phyloP scores from a whole-genome alignment of 352 stramenopile species.

The Phytophthora pluvialis region DNA sequence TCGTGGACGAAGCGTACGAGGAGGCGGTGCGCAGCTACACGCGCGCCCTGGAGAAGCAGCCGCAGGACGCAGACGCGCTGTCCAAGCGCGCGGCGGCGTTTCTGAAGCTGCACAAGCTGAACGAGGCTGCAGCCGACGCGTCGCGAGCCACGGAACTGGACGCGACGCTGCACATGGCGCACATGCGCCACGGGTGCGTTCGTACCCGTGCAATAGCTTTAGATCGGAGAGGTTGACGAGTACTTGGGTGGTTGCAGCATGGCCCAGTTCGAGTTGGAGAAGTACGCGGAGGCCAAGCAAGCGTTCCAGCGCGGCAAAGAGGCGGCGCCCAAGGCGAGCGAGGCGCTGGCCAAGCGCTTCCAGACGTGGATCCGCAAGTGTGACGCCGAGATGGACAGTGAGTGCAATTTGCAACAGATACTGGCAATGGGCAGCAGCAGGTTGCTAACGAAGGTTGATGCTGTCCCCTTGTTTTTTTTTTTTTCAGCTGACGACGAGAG shows the following conservation, averaged over 20 bases:
- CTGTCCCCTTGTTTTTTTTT: not conserved
- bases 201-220: not conserved
- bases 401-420: slow-evolving; percentile 8
- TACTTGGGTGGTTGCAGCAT: slow-evolving; percentile 41
- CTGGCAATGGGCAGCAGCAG: not conserved
- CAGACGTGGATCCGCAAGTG: slow-evolving; percentile 91
- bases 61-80: slow-evolving; percentile 55
- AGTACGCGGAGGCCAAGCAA: slow-evolving; percentile 67
- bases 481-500: slow-evolving; percentile 29
- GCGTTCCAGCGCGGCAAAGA: slow-evolving; percentile 66
- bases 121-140: slow-evolving; percentile 62
- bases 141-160: slow-evolving; percentile 59
- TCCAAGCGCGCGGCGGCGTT: slow-evolving; percentile 74
- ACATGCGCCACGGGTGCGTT: slow-evolving; percentile 77
- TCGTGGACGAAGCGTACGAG: slow-evolving; percentile 84
- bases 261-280: slow-evolving; percentile 84
- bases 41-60: slow-evolving; percentile 43
- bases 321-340: slow-evolving; percentile 28
- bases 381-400: slow-evolving; percentile 80
- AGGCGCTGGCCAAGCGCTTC: slow-evolving; percentile 60
- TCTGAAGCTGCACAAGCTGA: slow-evolving; percentile 71
- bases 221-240: not conserved
- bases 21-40: slow-evolving; percentile 66
- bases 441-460: not conserved
- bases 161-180: slow-evolving; percentile 53